Conservation (phyloP, 306 rosid genomes). For the Trifolium fragiferum region DNA sequence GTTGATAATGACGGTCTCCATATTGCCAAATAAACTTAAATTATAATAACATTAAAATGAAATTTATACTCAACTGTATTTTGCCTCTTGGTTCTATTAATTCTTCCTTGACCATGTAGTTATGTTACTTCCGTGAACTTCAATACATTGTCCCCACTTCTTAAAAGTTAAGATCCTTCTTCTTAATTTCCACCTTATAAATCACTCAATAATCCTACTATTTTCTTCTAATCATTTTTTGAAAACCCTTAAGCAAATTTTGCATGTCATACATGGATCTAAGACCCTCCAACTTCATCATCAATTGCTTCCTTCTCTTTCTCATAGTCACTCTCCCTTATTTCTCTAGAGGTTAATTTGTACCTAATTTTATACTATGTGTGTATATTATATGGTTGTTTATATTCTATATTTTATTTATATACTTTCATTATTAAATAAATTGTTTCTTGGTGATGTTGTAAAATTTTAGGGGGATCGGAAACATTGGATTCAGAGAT, state of each 20-base stretch:
- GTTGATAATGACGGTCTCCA: conserved; percentile 56
- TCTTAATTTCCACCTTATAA: neutral
- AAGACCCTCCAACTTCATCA: conserved; percentile 45
- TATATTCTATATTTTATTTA: neutral
- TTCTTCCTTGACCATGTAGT: neutral
- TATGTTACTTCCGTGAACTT: conserved; percentile 44
- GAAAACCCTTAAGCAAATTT: conserved; percentile 2
- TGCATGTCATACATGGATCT: conserved; percentile 56
- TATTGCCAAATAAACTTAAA: conserved; percentile 31
- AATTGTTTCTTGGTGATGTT: neutral
- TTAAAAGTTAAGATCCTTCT: conserved; percentile 1
- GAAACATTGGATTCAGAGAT: conserved; percentile 52
- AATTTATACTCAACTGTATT: neutral
- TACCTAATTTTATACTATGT: neutral
- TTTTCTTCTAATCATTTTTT: neutral
- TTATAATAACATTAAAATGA: neutral
- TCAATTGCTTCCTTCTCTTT: conserved; percentile 43
- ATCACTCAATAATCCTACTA: neutral
- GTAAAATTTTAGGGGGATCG: conserved; percentile 46
- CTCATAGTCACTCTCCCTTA: conserved; percentile 55
- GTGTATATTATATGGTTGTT: neutral
- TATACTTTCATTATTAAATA: neutral
- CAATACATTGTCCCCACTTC: neutral
- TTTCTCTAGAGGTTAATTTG: conserved; percentile 46
- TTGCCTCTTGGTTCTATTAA: conserved; percentile 7